phyloP scores from a whole-genome alignment of 2,329 filamentous ascomycete genomes.

The Fusarium penzigii region DNA sequence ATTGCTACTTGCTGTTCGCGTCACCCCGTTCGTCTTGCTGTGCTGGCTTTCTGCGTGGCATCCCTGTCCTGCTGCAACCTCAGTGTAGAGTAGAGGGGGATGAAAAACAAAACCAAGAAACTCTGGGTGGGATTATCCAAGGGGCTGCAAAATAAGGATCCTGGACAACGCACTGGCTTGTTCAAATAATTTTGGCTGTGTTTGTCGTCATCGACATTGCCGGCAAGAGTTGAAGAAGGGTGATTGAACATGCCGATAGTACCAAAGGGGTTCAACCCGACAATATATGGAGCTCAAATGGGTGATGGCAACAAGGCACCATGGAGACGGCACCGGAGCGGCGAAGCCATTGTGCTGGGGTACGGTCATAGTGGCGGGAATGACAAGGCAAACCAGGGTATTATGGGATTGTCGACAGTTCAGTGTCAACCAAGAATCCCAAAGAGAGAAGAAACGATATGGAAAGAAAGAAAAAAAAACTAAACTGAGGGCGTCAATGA shows the following conservation, averaged over 20 bases:
- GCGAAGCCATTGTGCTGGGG: constrained; percentile 20
- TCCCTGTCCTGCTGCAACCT: not conserved
- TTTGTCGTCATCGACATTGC: too few species aligned
- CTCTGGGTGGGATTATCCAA: not conserved
- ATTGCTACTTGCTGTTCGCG: not conserved
- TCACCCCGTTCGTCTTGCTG: too few species aligned
- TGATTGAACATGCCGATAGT: not conserved
- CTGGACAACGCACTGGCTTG: too few species aligned
- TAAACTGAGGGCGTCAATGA: not conserved
- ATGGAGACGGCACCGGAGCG: constrained; percentile 27
- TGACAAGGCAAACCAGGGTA: constrained; percentile 2
- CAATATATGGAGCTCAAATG: too few species aligned
- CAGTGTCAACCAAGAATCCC: not conserved
- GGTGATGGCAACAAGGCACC: too few species aligned
- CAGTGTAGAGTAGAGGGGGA: not conserved
- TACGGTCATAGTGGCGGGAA: constrained; percentile 19
- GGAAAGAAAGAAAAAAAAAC: constrained; percentile 5
- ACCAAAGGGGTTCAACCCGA: not conserved
- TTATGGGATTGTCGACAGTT: not conserved
- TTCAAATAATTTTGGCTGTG: too few species aligned
- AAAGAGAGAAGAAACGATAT: not conserved
- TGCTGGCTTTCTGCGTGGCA: not conserved
- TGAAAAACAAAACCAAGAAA: not conserved
- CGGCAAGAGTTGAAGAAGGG: not conserved
- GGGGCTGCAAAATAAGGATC: not conserved